Base-by-base conservation (phyloP, 2,329 filamentous ascomycete species). In the Colletotrichum lindemuthianum region DNA sequence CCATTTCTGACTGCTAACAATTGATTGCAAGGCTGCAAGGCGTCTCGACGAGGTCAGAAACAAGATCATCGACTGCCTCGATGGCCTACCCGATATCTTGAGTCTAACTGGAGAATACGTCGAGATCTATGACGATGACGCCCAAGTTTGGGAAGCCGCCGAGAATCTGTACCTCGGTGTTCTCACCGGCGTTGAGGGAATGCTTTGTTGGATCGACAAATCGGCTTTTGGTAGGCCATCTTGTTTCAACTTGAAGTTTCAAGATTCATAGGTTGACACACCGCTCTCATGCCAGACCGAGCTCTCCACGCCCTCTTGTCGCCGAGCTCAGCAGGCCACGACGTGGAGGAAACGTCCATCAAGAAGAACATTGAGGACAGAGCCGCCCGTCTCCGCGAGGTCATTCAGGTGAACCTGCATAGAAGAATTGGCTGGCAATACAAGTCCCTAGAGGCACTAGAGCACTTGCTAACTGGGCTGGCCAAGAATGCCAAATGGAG, bases 131-230 rank as follows among this genome's bases (percentile, higher is more conserved):
- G 37, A 50, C 13, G 59, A 60, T 2, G 59, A 60, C 12, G 32
- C 59, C 5, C n/a, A 36, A 7, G 51, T 60, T 4, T 60, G 51
- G 59, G 44, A 8, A 10, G 59, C 59, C 2, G 59, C 59, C 1
- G 59, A 60, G 9, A 37, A 50, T 10, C n/a, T 60, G 8, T 60
- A 55, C 11, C n/a, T 60, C 3, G 59, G 59, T 24, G 56, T 60
- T 5, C 59, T 60, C 3, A 51, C 55, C 13, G 59, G 51, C 5
- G 44, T 60, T 1, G 59, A 60, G 32, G 52, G 51, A 4, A 60
- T 60, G 59, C 39, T 60, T 2, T n/a, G 15, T 1, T 60, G 51
- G 59, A 60, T 60, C 11, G 59, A 60, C 1, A 60, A 60, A 9
- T 56, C 59, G 2, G 59, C 59, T 3, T 32, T 60, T 34, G 59